Percentiles rank a stretch among this genome's conserved stretches.
These are phyloP conservation scores for Ilex aquifolium DNA, from an alignment of 257 asterid genomes.

Conservation along the genomic window DNA sequence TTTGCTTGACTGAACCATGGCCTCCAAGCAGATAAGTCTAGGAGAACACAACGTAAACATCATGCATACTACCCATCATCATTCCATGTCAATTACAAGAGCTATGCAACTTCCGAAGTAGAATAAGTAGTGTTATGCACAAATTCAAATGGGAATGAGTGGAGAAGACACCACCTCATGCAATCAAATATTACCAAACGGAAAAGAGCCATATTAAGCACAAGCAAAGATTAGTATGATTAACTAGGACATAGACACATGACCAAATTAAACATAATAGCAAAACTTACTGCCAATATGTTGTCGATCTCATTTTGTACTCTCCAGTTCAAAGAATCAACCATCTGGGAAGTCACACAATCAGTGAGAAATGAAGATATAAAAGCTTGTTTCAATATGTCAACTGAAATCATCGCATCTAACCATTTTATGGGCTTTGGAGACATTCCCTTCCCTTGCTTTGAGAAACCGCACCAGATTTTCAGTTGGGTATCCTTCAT, in stretches of 20 bases:
- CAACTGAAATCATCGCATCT: constrained; percentile 8
- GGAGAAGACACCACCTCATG: neutral
- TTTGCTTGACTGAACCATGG: too few species aligned
- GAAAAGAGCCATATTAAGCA: neutral
- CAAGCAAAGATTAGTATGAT: neutral
- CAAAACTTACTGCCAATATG: constrained; percentile 57
- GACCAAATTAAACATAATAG: neutral
- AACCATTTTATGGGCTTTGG: constrained; percentile 71
- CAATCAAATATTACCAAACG: neutral
- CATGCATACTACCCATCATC: too few species aligned
- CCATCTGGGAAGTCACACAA: neutral
- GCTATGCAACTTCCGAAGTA: neutral
- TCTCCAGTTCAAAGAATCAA: constrained; percentile 82
- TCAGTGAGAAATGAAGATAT: neutral
- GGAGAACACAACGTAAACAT: too few species aligned
- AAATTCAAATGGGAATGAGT: neutral
- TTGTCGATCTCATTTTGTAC: constrained; percentile 65
- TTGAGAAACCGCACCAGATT: constrained; percentile 70
- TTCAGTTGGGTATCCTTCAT: constrained; percentile 57
- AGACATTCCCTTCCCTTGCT: constrained; percentile 76
- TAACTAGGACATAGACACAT: neutral
- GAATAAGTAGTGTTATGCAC: neutral
- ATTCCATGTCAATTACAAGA: too few species aligned
- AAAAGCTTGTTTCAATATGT: neutral
- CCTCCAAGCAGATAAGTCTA: too few species aligned